Evolutionary conservation across 768 basidiomycete genomes (phyloP).

Genomic region (Termitomyces sp.): DNA sequence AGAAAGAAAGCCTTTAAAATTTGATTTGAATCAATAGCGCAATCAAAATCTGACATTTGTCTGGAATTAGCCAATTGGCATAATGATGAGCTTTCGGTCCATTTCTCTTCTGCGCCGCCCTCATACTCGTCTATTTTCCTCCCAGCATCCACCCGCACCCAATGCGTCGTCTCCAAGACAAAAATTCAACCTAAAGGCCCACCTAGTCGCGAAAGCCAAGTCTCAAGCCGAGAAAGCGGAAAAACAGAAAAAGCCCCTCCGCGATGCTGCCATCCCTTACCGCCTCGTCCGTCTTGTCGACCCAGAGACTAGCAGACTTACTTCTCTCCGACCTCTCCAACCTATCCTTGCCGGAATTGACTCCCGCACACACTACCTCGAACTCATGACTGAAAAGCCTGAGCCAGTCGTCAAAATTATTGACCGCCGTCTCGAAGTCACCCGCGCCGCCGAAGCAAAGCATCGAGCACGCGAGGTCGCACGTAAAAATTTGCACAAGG

Average conservation of each 20-base stretch:
- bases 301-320: constrained; percentile 34
- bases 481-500: constrained; percentile 41
- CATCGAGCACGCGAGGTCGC: constrained; percentile 27
- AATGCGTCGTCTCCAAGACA: background rate
- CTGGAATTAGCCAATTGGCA: background rate
- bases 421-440: constrained; percentile 35
- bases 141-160: background rate
- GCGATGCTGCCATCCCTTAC: constrained; percentile 38
- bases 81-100: constrained; percentile 14
- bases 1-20: too few species aligned
- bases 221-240: background rate
- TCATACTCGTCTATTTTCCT: background rate
- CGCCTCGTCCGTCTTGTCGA: constrained; percentile 41
- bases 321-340: constrained; percentile 26
- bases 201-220: background rate
- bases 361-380: constrained; percentile 36
- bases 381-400: constrained; percentile 45
- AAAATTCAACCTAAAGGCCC: background rate
- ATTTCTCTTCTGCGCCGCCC: constrained; percentile 12
- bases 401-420: constrained; percentile 57
- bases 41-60: background rate
- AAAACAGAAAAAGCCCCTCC: constrained; percentile 7
- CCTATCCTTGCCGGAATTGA: constrained; percentile 41
- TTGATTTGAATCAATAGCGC: too few species aligned
- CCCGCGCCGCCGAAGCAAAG: constrained; percentile 30